phyloP scores from a whole-genome alignment of 192 early-diverging fungal species.

The Blastocladiella britannica region DNA sequence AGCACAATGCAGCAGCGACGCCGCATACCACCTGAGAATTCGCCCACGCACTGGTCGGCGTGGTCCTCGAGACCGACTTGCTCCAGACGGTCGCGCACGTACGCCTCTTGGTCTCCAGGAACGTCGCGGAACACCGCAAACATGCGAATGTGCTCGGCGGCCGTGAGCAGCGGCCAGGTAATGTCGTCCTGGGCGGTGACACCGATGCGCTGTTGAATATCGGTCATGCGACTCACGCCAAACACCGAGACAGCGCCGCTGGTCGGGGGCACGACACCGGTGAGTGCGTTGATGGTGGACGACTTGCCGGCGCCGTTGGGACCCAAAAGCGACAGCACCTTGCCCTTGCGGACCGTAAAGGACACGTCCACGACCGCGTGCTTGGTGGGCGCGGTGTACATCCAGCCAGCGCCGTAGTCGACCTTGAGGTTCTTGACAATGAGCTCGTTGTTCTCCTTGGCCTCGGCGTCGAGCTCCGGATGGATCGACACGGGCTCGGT shows the following conservation, averaged over 20 bases:
- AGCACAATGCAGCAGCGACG: conserved; percentile 3
- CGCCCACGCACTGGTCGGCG: neutral
- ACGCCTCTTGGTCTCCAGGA: neutral
- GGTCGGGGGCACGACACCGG: neutral
- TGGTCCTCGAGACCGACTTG: neutral
- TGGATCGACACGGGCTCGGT: too few species aligned
- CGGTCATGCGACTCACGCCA: neutral
- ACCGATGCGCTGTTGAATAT: neutral
- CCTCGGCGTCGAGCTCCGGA: neutral
- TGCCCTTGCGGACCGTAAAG: neutral
- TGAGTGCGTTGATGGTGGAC: neutral
- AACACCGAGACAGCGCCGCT: neutral
- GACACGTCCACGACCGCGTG: neutral
- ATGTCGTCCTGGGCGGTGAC: neutral
- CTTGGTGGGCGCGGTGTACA: too few species aligned
- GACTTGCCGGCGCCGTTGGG: neutral
- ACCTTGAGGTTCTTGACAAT: neutral
- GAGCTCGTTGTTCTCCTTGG: neutral
- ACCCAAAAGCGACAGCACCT: neutral
- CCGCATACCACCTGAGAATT: neutral
- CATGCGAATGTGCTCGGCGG: neutral
- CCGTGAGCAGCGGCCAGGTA: neutral
- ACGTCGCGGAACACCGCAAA: neutral
- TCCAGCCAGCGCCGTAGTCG: too few species aligned
- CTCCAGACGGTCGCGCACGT: neutral